phyloP scores from a whole-genome alignment of 352 stramenopile genomes.

The Nothophytophthora sp. region DNA sequence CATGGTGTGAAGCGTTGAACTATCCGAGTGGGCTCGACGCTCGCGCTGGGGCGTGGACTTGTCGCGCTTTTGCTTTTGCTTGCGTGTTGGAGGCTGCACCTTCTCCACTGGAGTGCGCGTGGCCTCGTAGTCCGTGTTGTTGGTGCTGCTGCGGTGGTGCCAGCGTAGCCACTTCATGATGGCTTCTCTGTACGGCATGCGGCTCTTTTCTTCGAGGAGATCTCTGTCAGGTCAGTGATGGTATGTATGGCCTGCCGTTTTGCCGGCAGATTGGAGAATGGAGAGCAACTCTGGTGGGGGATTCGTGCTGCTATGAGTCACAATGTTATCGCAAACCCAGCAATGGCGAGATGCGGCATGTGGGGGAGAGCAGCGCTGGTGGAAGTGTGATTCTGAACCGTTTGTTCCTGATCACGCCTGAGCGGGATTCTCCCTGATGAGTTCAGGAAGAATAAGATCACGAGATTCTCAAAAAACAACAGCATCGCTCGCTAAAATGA shows the following conservation, averaged over 20 bases:
- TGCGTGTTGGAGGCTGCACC: neutral
- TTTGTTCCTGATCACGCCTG: no score
- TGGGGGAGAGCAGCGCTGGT: no score
- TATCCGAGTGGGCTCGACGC: constrained; percentile 18
- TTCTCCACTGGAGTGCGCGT: constrained; percentile 5
- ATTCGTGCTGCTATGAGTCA: no score
- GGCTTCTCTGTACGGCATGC: constrained; percentile 11
- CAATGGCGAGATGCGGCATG: no score
- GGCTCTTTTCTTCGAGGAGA: neutral
- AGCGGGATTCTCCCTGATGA: no score
- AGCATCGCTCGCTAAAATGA: no score
- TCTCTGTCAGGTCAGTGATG: neutral
- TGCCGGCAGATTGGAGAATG: constrained; percentile 18
- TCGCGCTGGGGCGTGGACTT: constrained; percentile 3
- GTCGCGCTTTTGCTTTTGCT: constrained; percentile 15
- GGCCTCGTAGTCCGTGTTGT: constrained; percentile 9
- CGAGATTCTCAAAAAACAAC: no score
- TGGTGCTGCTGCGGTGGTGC: constrained; percentile 13
- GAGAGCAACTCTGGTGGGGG: neutral
- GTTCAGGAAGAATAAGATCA: no score
- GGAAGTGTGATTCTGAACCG: no score
- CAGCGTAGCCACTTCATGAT: constrained; percentile 24
- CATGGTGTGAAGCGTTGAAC: constrained; percentile 10
- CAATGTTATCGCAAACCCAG: no score
- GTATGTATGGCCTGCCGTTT: constrained; percentile 11